Base-by-base conservation (phyloP, 441 rosid genomes). In the Isatis lusitanica region DNA sequence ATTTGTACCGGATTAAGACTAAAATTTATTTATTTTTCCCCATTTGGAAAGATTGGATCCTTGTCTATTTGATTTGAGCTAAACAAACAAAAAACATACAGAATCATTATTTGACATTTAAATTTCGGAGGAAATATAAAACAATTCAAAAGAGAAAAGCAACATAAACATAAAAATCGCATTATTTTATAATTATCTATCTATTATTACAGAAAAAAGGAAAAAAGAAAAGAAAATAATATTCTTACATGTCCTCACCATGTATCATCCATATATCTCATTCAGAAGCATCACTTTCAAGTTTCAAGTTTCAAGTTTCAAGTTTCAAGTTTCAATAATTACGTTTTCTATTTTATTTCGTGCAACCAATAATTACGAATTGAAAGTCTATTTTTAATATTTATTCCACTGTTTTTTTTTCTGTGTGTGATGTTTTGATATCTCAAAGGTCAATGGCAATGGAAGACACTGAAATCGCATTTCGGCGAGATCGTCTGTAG, bases 401-500 rank as follows among this genome's bases (percentile, higher is more conserved):
- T 43, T 43, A n/a, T 16, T 33, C 8, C 5, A 1, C 9, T 38
- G 9, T 52, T 9, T 56, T 1, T 16, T 26, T 3, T 7, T 30
- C 9, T 26, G 26, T 8, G 4, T 56, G 4, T 8, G 63, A 65
- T 73, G 28, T 43, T 56, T 31, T 31, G 52, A 44, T 53, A 31
- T 61, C 52, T 55, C 48, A 62, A 47, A 53, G 66, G 39, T 70
- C 53, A 26, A 56, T 12, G 52, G 72, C 79, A 78, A 78, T 75
- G 74, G 30, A 73, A 64, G 24, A 65, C 71, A 36, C 24, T 38
- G 42, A 78, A 55, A 1, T 74, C 79, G 51, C 82, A 78, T 61
- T 78, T 74, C 52, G 79, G 82, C 52, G 79, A 78, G 18, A 78
- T 78, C 5, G 35, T 55, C 68, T 74, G 60, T 9, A 79, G 5